Base-by-base conservation (phyloP, 768 basidiomycete genomes). In the Obba rivulosa region DNA sequence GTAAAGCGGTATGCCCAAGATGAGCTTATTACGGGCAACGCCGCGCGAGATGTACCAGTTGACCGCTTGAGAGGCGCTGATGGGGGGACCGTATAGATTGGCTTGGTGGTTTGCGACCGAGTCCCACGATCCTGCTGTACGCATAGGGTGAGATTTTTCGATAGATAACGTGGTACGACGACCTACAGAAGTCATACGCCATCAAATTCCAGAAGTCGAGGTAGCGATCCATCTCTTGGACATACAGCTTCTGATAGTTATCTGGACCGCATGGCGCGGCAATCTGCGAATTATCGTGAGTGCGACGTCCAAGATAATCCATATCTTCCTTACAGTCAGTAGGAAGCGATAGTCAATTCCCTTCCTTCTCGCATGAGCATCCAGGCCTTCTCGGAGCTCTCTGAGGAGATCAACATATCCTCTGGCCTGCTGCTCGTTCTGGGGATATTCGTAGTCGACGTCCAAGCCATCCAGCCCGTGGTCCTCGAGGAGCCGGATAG, bases 171-270 rank as follows among this genome's bases (percentile, higher is more conserved):
- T 7, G 28, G 41, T 23, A 8, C 14, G 14, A 16, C 3, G 8
- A 66, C 76, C 47, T 55, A 85, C 86, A 78, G 58, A 85, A 91
- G 62, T 91, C 89, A 55, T 92, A 91, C 1, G 86, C 83, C 96
- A 99, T 99, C 65, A 99, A 68, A 63, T 99, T 98, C 94, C 93
- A 98, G 64, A 97, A 93, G 60, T 92, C 88, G 20, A 99, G 81
- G 49, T 77, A 83, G 50, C 74, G 74, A 62, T 93, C 85, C 94
- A 99, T 98, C 52, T 89, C 89, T 20, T 66, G 69, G 40, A 92
- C 73, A 50, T 81, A 75, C 7, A 98, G 72, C 55, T 85, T 88
- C 63, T 82, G 71, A 68, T 92, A 93, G 57, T 96, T 83, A 54
- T 86, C 77, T 2, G 85, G 79, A 24, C 96, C 96, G 65, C 92